Base-by-base conservation (phyloP, 1,139 yeast species). In the Candida anutae region DNA sequence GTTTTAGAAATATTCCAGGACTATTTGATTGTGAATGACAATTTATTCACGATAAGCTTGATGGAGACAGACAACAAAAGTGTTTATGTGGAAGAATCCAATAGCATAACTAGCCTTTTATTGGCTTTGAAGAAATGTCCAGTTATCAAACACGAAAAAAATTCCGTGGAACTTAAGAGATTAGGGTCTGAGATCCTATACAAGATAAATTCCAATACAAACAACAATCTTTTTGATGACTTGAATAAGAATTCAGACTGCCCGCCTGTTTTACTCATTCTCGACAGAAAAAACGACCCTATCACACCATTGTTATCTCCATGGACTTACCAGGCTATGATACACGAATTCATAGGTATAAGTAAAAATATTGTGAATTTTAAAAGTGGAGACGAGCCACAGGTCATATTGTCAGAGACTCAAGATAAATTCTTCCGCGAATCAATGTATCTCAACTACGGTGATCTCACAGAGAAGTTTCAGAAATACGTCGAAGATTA, bases 261-360 rank as follows among this genome's bases (percentile, higher is more conserved):
- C 0, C 75, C 90, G 1, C 94, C 97, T 1, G 49, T 83, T 12
- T 55, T 93, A 26, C 52, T 93, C n/a, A 58, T 90, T 2, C 50
- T 90, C 27, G 98, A 90, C 53, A 65, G 99, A 29, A 74, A 77
- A 35, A 79, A 76, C 45, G 99, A 90, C 52, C 96, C 97, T 1
- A 65, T 88, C 17, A 90, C 99, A 0, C 97, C 99, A 2, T 61
- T 90, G 25, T 57, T 90, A 26, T 74, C 80, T 22, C 98, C 97
- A 2, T 90, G 99, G 99, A 88, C 98, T 1, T 90, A 87, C 53
- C 97, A 90, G 48, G 84, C 96, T 2, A 90, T 93, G 98, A 84
- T 90, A 12, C 95, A 90, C 50, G 97, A 93, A 48, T 68, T 85
- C 20, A 62, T 90, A 22, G 94, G 90, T 2, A 82, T 90, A 33